A percentile compares a stretch with the other conserved stretches of the same genome.
Conservation (phyloP, 208 protist genomes). For the Trypanosomatidae sp. region DNA sequence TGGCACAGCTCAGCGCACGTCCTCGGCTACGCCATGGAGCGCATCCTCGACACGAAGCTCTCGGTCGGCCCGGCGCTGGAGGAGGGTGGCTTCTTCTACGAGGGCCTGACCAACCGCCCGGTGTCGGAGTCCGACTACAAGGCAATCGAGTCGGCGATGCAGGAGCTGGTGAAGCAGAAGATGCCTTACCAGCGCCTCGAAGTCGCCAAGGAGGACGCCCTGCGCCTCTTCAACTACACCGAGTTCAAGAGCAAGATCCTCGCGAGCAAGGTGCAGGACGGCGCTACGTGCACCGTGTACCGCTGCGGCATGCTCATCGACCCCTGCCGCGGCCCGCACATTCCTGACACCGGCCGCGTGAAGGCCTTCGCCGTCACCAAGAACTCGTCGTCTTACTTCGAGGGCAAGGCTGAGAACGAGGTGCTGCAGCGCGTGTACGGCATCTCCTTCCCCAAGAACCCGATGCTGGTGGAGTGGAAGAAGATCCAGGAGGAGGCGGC, state of each 20-base stretch:
- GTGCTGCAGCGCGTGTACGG: slow-evolving; percentile 98
- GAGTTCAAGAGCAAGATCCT: slow-evolving; percentile 96
- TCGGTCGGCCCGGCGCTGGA: slow-evolving; percentile 95
- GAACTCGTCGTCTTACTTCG: slow-evolving; percentile 93
- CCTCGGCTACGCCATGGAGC: slow-evolving; percentile 98
- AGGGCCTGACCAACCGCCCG: slow-evolving; percentile 77
- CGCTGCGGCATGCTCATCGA: slow-evolving; percentile 95
- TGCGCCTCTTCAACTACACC: slow-evolving; percentile 96
- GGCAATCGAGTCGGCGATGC: slow-evolving; percentile 88
- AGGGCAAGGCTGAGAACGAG: slow-evolving; percentile 94
- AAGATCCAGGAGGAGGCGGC: slow-evolving; percentile 91
- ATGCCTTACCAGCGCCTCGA: slow-evolving; percentile 96
- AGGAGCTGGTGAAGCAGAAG: slow-evolving; percentile 93
- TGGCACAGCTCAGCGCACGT: slow-evolving; percentile 99
- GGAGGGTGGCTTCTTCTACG: slow-evolving; percentile 97
- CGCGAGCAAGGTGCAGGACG: slow-evolving; percentile 90
- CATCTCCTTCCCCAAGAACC: slow-evolving; percentile 98
- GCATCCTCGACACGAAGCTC: slow-evolving; percentile 92
- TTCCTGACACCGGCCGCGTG: slow-evolving; percentile 95
- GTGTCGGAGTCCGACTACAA: slow-evolving; percentile 82
- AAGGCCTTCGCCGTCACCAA: slow-evolving; percentile 97
- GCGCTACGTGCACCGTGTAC: slow-evolving; percentile 96
- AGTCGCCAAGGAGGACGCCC: slow-evolving; percentile 95
- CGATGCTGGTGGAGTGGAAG: slow-evolving; percentile 95
- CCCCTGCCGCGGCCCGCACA: slow-evolving; percentile 98